Base-by-base conservation (phyloP, 306 rosid species). In the Pterocarpus macrocarpus region DNA sequence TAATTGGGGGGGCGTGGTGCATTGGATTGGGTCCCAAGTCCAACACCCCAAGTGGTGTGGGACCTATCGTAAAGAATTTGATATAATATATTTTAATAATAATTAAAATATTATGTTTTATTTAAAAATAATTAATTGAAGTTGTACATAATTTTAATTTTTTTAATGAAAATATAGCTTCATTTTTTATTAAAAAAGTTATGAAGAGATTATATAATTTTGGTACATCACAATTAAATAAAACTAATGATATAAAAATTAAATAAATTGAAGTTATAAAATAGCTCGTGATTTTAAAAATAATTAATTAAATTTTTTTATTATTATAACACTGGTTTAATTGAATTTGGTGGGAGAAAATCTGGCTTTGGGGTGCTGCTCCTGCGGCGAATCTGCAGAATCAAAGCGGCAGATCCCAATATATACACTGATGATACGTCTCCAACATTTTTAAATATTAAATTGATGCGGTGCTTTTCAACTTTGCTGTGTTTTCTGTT, bases 401-500 rank as follows among this genome's bases (percentile, higher is more conserved):
- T 91, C 94, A 14, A 50, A 80, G 50, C 84, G 76, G 15, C 86
- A 66, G 89, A 91, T 87, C 89, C 89, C 89, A 35, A 91, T 83
- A 81, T 82, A 89, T 86, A 76, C 81, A 66, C 69, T 52, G 10
- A 77, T 55, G 87, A 87, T 80, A 75, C 84, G 82, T 35, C 57
- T 69, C 30, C 14, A 5, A 7, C 35, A 6, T 71, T 64, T 35
- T 30, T 16, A 35, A 32, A 16, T 30, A 13, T 63, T 45, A 2
- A 4, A 33, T 62, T 55, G 39, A 36, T 61, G 2, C 11, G 3
- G 0, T 44, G 32, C 7, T 69, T 41, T 12, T 66, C 65, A 47
- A 59, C 59, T 44, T 79, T 52, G 1, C 5, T 8, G 2, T 52
- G 12, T 62, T 49, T 79, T 47, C 8, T 39, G 10, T 3, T 47